These are phyloP conservation scores for Pseudocercospora musae DNA, from an alignment of 2,329 filamentous ascomycete genomes.

Conservation along the genomic window DNA sequence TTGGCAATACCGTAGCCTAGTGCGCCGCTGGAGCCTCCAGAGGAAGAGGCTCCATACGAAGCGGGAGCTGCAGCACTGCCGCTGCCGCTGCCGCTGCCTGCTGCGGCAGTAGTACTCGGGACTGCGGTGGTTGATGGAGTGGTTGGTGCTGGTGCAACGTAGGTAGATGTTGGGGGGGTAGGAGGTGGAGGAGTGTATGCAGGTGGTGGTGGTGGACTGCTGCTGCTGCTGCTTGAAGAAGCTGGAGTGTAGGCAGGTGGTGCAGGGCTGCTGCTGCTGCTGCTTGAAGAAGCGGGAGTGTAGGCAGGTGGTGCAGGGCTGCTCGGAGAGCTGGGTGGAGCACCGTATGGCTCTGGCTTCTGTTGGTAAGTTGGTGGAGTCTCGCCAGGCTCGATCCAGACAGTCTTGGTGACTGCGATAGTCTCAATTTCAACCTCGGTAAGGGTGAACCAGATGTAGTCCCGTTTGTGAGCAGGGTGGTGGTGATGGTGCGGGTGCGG, in stretches of 20 bases:
- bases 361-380: constrained; percentile 11
- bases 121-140: not conserved
- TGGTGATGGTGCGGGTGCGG: constrained; percentile 18
- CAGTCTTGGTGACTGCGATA: constrained; percentile 47
- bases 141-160: constrained; percentile 20
- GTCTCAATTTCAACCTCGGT: constrained; percentile 49
- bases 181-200: constrained; percentile 22
- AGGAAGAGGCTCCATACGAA: constrained; percentile 6
- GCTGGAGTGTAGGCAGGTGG: constrained; percentile 8
- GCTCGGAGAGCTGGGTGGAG: not conserved
- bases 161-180: constrained; percentile 21
- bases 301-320: constrained; percentile 6
- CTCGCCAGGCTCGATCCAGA: constrained; percentile 43
- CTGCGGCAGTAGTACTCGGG: no score
- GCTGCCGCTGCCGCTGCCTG: no score
- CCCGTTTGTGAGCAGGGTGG: constrained; percentile 36
- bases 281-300: constrained; percentile 7
- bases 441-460: constrained; percentile 50
- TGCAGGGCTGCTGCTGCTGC: not conserved
- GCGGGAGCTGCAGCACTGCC: constrained; percentile 9
- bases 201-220: constrained; percentile 9
- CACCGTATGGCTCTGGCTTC: constrained; percentile 7
- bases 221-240: constrained; percentile 4
- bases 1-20: constrained; percentile 28
- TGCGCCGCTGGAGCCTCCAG: constrained; percentile 5